Percentiles rank a stretch among this genome's conserved stretches.
Evolutionary conservation across 768 basidiomycete genomes (phyloP).

Genomic region (Hemileccinum impolitum): DNA sequence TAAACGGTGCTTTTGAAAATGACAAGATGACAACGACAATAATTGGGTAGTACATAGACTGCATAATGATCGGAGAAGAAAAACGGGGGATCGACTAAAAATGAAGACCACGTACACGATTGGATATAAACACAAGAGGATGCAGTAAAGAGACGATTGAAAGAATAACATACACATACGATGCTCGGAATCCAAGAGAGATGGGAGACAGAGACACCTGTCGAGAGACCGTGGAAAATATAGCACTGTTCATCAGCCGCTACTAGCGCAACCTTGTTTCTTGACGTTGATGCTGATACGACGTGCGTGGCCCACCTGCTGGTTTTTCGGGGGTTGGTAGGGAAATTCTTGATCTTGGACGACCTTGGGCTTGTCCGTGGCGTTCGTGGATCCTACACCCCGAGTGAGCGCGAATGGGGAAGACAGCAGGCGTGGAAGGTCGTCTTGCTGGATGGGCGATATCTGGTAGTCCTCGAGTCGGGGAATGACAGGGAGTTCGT

Average conservation of each 20-base stretch:
- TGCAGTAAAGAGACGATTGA: background rate
- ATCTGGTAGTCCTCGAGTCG: constrained; percentile 6
- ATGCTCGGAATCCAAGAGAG: background rate
- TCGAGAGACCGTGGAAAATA: background rate
- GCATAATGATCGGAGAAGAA: background rate
- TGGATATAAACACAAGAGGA: background rate
- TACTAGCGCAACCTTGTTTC: constrained; percentile 14
- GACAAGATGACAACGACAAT: background rate
- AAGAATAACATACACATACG: constrained; percentile 2
- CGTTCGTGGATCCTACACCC: background rate
- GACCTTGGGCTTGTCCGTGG: background rate
- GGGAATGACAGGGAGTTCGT: constrained; percentile 12
- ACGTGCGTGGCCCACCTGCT: constrained; percentile 36
- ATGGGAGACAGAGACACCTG: too few species aligned
- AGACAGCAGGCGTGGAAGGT: background rate
- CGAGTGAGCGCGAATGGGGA: background rate
- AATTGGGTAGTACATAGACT: background rate
- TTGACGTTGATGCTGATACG: constrained; percentile 39
- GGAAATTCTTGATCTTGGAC: constrained; percentile 24
- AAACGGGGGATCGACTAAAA: background rate
- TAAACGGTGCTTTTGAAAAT: background rate
- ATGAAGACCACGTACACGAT: background rate
- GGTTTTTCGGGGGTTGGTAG: constrained; percentile 31
- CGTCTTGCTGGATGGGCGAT: background rate
- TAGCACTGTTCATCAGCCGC: constrained; percentile 6